Percentiles rank a stretch among this genome's conserved stretches.
phyloP scores from a whole-genome alignment of 495 filamentous ascomycete genomes.

The Aspergillus bridgeri region DNA sequence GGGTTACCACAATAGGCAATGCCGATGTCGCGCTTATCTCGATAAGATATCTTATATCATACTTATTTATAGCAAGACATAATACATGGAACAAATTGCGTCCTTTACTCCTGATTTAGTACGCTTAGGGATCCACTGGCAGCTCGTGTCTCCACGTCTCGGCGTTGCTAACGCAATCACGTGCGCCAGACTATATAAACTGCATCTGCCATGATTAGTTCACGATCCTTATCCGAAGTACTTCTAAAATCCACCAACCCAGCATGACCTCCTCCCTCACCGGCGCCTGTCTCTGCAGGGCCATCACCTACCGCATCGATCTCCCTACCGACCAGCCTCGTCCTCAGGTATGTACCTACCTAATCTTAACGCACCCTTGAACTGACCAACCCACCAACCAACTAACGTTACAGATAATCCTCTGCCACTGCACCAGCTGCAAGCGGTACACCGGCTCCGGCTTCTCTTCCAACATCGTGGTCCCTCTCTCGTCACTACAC shows the following conservation, averaged over 20 bases:
- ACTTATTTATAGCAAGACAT: too few relatives aligned
- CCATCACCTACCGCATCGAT: slow-evolving; percentile 25
- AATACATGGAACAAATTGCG: too few relatives aligned
- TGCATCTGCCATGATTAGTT: too few relatives aligned
- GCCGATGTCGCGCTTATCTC: background rate
- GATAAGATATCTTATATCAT: too few relatives aligned
- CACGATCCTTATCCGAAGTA: too few relatives aligned
- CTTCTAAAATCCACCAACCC: background rate
- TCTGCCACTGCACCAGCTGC: slow-evolving; percentile 34
- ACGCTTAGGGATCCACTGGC: too few relatives aligned
- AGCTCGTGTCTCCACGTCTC: too few relatives aligned
- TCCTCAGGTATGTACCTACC: slow-evolving; percentile 20
- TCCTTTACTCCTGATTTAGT: too few relatives aligned
- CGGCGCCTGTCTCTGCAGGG: slow-evolving; percentile 26
- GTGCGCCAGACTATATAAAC: too few relatives aligned
- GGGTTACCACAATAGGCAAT: background rate
- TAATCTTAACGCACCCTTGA: too few relatives aligned
- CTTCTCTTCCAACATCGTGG: slow-evolving; percentile 28
- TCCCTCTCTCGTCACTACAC: slow-evolving; percentile 12
- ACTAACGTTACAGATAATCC: slow-evolving; percentile 14
- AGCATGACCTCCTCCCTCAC: slow-evolving; percentile 18
- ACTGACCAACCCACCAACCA: background rate
- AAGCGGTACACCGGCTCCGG: slow-evolving; percentile 28
- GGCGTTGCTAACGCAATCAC: too few relatives aligned
- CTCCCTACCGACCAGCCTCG: slow-evolving; percentile 16